phyloP scores from a whole-genome alignment of 2,329 filamentous ascomycete species.

The Venturia asperata region DNA sequence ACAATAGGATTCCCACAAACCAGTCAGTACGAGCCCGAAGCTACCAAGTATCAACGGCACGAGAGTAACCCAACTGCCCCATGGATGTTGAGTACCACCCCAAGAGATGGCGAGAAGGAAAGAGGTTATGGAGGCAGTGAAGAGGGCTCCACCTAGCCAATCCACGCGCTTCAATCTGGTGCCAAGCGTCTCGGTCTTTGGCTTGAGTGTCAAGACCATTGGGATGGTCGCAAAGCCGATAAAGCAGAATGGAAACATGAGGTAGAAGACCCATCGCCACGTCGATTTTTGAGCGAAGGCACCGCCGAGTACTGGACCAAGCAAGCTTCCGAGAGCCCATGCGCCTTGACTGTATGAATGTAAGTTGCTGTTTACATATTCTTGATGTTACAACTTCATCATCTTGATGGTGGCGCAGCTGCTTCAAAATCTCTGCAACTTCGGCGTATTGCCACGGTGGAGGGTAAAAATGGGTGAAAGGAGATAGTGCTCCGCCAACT shows the following conservation, averaged over 20 bases:
- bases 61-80: slow-evolving; percentile 35
- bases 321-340: slow-evolving; percentile 31
- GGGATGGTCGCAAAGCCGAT: slow-evolving; percentile 24
- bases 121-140: slow-evolving; percentile 31
- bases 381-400: not conserved
- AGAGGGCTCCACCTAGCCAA: slow-evolving; percentile 37
- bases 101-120: slow-evolving; percentile 39
- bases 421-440: too few relatives aligned
- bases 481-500: not conserved
- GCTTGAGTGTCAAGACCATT: slow-evolving; percentile 12
- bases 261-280: slow-evolving; percentile 35
- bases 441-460: too few relatives aligned
- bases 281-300: slow-evolving; percentile 24
- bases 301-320: slow-evolving; percentile 32
- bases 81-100: slow-evolving; percentile 31
- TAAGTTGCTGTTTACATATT: not conserved
- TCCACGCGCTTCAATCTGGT: slow-evolving; percentile 31
- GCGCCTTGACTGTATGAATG: slow-evolving; percentile 8
- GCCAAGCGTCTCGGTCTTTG: not conserved
- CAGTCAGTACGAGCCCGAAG: slow-evolving; percentile 28
- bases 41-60: slow-evolving; percentile 34
- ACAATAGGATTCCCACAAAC: slow-evolving; percentile 30
- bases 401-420: too few relatives aligned
- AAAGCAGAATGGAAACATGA: slow-evolving; percentile 33
- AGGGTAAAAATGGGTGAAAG: too few relatives aligned